Base-by-base conservation (phyloP, 345 rosid species). In the Kandelia obovata region DNA sequence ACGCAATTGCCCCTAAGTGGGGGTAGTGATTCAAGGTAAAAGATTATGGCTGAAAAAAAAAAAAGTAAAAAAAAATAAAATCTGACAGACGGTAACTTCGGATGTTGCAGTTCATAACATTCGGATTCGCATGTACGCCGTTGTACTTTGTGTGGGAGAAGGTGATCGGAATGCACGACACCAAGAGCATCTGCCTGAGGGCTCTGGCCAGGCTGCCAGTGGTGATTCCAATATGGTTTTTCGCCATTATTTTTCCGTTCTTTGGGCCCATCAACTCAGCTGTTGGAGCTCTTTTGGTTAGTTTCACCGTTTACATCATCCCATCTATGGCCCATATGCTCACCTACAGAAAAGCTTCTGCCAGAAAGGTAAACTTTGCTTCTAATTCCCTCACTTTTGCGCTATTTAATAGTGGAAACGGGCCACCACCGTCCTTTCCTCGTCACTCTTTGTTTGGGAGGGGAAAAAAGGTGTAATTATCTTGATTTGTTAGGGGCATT, bases 231-330 rank as follows among this genome's bases (percentile, higher is more conserved):
- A 96, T 96, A 31, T 96, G 99, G 99, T 96, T 96, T 73, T 78
- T 96, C 60, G 99, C 99, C 27, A 96, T 96, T 10, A 92, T 96
- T 60, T 96, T 96, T 89, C 99, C 99, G 0, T 95, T 96, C 64
- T 96, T 96, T 27, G 99, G 99, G 5, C 99, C 99, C 0, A 96
- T 96, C 31, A 96, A 96, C 76, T 96, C 99, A 0, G 98, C 99
- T 0, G 99, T 96, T 16, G 99, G 99, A 13, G 99, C 99, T 23
- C 98, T 96, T 49, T 73, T 96, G 53, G 99, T 96, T 73, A 96
- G 97, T 86, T 96, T 96, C 88, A 96, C 99, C 35, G 99, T 96
- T 66, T 96, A 96, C 75, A 85, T 96, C 78, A 87, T 96, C 78
- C 99, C 99, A 0, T 49, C 96, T 35, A 58, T 92, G 19, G 99